Conservation (phyloP, 1,284 basidiomycete genomes). For the Moesziomyces aphidis region DNA sequence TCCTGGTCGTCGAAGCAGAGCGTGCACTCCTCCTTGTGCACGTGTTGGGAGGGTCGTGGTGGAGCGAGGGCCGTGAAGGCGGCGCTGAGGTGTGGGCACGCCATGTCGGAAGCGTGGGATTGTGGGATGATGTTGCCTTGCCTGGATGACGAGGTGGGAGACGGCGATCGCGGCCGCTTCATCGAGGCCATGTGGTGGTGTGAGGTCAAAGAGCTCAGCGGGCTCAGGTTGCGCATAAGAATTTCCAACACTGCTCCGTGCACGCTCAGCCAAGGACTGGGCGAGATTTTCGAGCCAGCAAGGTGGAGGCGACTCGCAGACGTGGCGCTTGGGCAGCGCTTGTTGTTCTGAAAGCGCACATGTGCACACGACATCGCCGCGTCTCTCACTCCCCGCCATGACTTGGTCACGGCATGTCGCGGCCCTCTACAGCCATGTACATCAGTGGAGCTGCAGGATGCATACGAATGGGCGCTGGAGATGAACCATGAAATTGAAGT, state of each 20-base stretch:
- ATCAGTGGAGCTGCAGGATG: no score
- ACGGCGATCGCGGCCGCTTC: conserved; percentile 44
- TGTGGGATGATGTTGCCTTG: neutral
- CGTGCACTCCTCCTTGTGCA: conserved; percentile 90
- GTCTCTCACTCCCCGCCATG: no score
- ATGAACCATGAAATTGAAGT: neutral
- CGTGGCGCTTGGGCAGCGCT: no score
- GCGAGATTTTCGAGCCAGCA: neutral
- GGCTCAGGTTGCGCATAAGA: neutral
- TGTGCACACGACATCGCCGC: conserved; percentile 7
- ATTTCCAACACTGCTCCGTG: conserved; percentile 14
- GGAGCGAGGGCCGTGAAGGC: conserved; percentile 47
- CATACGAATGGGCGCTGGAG: neutral
- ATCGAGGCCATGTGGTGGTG: conserved; percentile 6
- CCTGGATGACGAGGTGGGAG: conserved; percentile 12
- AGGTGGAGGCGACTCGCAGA: conserved; percentile 14
- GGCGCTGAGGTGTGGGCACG: conserved; percentile 57
- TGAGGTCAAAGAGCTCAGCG: neutral
- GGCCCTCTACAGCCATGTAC: no score
- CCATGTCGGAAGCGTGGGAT: conserved; percentile 26
- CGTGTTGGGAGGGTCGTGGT: conserved; percentile 55
- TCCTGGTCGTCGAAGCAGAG: conserved; percentile 97
- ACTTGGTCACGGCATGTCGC: no score
- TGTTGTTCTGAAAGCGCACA: no score
- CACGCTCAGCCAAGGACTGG: conserved; percentile 2